Conservation (phyloP, 2,329 filamentous ascomycete genomes). For the Fusarium mundagurra region DNA sequence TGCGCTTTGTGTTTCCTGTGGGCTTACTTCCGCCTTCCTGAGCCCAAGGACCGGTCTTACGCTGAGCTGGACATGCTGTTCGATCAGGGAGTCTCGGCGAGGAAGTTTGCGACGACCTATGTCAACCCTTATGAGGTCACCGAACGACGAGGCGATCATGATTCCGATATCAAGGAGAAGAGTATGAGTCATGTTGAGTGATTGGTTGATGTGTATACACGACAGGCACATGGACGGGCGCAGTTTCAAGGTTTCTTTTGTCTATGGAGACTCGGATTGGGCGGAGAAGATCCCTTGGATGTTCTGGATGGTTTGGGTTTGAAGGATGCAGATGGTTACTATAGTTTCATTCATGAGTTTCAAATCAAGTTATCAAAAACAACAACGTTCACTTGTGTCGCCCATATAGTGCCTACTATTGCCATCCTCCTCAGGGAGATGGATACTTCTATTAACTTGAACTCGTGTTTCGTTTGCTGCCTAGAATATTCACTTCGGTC, state of each 20-base stretch:
- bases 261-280: neutral
- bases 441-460: rapidly evolving
- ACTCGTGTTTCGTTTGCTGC: rapidly evolving
- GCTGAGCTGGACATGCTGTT: neutral
- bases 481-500: rapidly evolving
- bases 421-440: neutral
- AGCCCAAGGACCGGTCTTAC: neutral
- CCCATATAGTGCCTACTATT: neutral
- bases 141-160: neutral
- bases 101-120: neutral
- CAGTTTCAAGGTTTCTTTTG: neutral
- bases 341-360: neutral
- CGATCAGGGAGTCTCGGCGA: neutral
- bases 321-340: neutral
- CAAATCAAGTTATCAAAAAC: neutral
- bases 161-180: neutral
- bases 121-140: neutral
- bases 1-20: neutral
- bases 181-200: neutral
- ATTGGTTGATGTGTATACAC: neutral
- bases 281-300: neutral
- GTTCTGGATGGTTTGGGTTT: too few species aligned
- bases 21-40: neutral
- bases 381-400: neutral
- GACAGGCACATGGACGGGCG: neutral